Base-by-base conservation (phyloP, 129 eudicot species). In the Scalesia atractyloides region DNA sequence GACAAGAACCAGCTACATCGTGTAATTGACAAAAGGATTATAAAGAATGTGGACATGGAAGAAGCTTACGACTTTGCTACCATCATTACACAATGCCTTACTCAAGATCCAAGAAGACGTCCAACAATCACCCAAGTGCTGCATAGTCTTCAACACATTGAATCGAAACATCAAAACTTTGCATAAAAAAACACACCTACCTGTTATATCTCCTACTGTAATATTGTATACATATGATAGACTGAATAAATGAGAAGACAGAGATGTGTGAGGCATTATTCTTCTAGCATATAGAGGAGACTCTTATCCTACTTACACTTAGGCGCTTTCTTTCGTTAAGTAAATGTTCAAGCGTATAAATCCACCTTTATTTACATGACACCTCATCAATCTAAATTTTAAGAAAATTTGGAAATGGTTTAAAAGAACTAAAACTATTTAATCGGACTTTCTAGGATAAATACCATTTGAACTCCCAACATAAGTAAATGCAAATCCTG, bases 101-200 rank as follows among this genome's bases (percentile, higher is more conserved):
- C 52, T 10, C 3, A 0, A 34, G 70, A 79, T 64, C 87, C 87
- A 24, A 71, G 37, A 79, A 16, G 30, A 9, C 83, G 84, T 4
- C 84, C 76, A 61, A 75, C 84, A 75, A 71, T 75, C 46, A 79
- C 75, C 57, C 51, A 83, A 52, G 84, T 83, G 54, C 68, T 75
- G 26, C 73, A 54, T 51, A 20, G 44, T 34, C 75, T 75, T 34
- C 79, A 83, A 72, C 52, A 72, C 62, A 2, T 16, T 79, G 57
- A 76, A 79, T 70, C 73, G 68, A 68, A 69, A 64, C 34, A 34
- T 65, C 34, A 59, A 75, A 37, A 41, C 12, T 18, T 56, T 72
- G 64, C 60, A 63, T 59, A 30, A 30, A 30, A 30, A 30, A 30
- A 30, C 69, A 74, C 17, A 73, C 68, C 49, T 73, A 2, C 36